Conservation (phyloP, 331 rosid genomes). For the Spiraea crenata region DNA sequence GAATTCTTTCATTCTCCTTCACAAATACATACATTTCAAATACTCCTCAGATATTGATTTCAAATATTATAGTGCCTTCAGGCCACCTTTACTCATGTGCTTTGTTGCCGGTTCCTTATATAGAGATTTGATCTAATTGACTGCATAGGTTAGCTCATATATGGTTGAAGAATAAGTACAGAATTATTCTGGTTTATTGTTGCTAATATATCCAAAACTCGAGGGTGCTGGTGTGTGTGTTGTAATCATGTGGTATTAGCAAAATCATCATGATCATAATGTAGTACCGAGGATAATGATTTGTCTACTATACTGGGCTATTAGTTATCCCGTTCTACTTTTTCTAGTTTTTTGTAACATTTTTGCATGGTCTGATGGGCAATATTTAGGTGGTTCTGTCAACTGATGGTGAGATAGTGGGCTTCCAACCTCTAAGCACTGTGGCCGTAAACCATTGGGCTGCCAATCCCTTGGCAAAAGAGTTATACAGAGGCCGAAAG, state of each 20-base stretch:
- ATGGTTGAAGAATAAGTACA: too few relatives aligned
- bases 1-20: background rate
- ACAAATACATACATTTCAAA: background rate
- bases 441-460: constrained; percentile 91
- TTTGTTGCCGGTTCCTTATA: background rate
- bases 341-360: constrained; percentile 2
- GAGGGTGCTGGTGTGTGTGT: background rate
- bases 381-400: constrained; percentile 73
- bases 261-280: background rate
- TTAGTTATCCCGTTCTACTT: background rate
- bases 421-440: constrained; percentile 87
- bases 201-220: background rate
- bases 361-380: constrained; percentile 12
- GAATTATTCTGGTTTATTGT: background rate
- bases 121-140: background rate
- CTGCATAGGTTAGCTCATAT: too few relatives aligned
- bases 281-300: background rate
- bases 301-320: background rate
- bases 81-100: background rate
- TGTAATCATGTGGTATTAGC: background rate
- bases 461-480: constrained; percentile 78
- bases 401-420: constrained; percentile 59
- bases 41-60: background rate
- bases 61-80: background rate
- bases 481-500: constrained; percentile 72